Evolutionary conservation across 495 filamentous ascomycete species (phyloP).

Genomic region (Annulohypoxylon moriforme): DNA sequence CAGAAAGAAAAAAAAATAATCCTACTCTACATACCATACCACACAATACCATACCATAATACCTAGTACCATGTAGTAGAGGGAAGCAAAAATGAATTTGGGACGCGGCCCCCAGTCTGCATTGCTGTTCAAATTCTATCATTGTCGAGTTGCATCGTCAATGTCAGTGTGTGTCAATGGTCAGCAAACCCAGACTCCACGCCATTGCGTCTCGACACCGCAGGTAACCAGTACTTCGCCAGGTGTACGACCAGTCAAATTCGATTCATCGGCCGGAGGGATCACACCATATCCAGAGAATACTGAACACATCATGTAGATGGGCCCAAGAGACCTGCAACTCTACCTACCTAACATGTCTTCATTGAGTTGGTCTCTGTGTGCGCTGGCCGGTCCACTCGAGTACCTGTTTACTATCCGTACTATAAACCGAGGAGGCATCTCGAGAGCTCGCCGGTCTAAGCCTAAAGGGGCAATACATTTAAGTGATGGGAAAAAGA

Average conservation of each 20-base stretch:
- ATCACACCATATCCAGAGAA: constrained; percentile 46
- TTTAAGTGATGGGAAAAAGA: constrained; percentile 15
- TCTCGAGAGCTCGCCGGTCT: constrained; percentile 10
- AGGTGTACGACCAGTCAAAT: constrained; percentile 44
- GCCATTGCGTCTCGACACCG: constrained; percentile 37
- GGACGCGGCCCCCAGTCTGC: constrained; percentile 36
- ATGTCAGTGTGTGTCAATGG: constrained; percentile 13
- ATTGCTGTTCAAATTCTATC: constrained; percentile 40
- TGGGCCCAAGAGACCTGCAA: constrained; percentile 39
- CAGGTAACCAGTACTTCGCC: constrained; percentile 38
- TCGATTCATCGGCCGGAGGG: constrained; percentile 31
- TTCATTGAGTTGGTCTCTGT: constrained; percentile 39
- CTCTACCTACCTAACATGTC: constrained; percentile 33
- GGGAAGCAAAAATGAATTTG: constrained; percentile 32
- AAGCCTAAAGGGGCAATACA: constrained; percentile 35
- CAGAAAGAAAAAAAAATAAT: constrained; percentile 17
- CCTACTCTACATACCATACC: constrained; percentile 18
- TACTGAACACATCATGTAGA: constrained; percentile 44
- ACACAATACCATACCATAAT: not conserved
- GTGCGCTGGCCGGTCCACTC: constrained; percentile 43
- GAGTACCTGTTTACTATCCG: constrained; percentile 42
- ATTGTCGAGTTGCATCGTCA: constrained; percentile 28
- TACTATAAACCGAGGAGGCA: constrained; percentile 21
- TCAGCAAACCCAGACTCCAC: constrained; percentile 33
- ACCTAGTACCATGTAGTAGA: constrained; percentile 18